Conservation (phyloP, 768 basidiomycete species). For the Tricholoma hemisulphureum region DNA sequence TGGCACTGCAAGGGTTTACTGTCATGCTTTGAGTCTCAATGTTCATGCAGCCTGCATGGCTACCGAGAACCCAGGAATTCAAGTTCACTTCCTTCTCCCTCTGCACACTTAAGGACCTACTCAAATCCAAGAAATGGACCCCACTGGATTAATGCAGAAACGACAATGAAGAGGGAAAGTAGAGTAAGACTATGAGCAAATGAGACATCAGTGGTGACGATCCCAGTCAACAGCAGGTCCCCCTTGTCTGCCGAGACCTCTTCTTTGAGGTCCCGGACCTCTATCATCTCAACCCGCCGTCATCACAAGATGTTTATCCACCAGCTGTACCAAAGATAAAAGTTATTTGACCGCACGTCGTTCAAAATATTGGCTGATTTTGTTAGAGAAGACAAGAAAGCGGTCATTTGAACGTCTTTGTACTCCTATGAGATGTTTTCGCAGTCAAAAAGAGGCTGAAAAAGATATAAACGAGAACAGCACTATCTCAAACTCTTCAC, state of each 20-base stretch:
- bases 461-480: not conserved
- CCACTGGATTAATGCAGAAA: too few species aligned
- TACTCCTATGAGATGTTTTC: constrained; percentile 67
- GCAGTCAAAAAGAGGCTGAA: not conserved
- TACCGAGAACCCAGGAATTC: too few species aligned
- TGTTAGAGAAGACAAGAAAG: constrained; percentile 83
- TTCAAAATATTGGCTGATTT: constrained; percentile 86
- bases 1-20: too few species aligned
- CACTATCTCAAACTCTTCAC: constrained; percentile 87
- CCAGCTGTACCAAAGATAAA: constrained; percentile 47
- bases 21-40: too few species aligned
- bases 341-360: constrained; percentile 58
- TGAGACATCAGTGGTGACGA: constrained; percentile 38
- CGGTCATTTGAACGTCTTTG: constrained; percentile 91
- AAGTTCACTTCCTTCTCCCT: too few species aligned
- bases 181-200: not conserved
- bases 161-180: not conserved
- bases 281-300: constrained; percentile 59
- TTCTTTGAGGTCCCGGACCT: constrained; percentile 46
- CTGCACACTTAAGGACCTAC: too few species aligned
- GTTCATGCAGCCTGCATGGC: too few species aligned
- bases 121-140: too few species aligned
- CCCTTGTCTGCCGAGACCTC: constrained; percentile 48
- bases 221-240: constrained; percentile 56
- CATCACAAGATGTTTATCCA: constrained; percentile 74